Conservation (phyloP, 2,329 filamentous ascomycete genomes). For the Paecilomyces formosus region DNA sequence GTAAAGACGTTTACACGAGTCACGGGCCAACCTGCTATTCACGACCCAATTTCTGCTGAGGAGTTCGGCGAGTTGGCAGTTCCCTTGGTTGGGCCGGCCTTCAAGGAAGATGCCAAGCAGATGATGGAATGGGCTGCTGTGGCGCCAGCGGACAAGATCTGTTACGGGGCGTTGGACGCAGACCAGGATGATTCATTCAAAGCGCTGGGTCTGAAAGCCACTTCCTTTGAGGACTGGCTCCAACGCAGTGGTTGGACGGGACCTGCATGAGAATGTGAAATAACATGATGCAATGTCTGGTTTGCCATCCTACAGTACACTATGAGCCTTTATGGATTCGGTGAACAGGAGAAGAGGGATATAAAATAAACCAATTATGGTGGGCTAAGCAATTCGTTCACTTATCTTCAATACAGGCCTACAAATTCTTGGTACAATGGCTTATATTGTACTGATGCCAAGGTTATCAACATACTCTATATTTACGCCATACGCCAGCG, state of each 20-base stretch:
- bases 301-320: too few relatives aligned
- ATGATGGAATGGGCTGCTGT: slow-evolving; percentile 16
- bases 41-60: slow-evolving; percentile 8
- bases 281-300: too few relatives aligned
- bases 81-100: slow-evolving; percentile 6
- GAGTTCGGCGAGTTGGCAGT: slow-evolving; percentile 6
- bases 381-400: too few relatives aligned
- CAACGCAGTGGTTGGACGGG: slow-evolving; percentile 8
- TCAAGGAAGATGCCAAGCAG: slow-evolving; percentile 8
- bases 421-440: too few relatives aligned
- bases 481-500: too few relatives aligned
- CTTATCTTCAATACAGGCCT: too few relatives aligned
- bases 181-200: slow-evolving; percentile 6
- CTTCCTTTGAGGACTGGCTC: slow-evolving; percentile 13
- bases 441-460: too few relatives aligned
- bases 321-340: too few relatives aligned
- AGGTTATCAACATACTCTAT: too few relatives aligned
- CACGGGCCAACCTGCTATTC: slow-evolving; percentile 6
- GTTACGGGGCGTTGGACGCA: slow-evolving; percentile 10
- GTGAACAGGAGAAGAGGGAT: too few relatives aligned
- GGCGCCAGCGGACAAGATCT: slow-evolving; percentile 10
- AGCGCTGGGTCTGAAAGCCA: slow-evolving; percentile 11
- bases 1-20: slow-evolving; percentile 4
- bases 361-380: too few relatives aligned
- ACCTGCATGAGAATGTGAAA: neutral